Conservation (phyloP, 176 grass and related monocot species). For the Bonia amplexicaulis region DNA sequence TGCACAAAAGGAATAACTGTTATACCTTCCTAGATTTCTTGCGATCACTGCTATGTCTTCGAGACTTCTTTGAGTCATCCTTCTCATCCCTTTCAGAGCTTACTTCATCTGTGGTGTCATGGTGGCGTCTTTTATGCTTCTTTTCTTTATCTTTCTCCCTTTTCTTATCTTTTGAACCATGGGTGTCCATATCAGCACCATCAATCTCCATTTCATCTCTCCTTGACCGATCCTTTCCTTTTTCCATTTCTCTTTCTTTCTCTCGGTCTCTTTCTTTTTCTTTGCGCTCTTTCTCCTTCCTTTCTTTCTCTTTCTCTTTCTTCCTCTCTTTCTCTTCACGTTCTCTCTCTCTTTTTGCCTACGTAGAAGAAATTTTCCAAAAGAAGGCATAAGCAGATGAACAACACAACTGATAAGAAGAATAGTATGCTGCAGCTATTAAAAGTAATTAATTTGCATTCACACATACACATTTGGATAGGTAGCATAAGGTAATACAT, state of each 20-base stretch:
- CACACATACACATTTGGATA: conserved; percentile 7
- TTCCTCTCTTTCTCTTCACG: conserved; percentile 78
- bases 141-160: conserved; percentile 91
- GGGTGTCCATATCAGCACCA: conserved; percentile 52
- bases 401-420: background rate
- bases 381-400: background rate
- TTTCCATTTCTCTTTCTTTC: conserved; percentile 59
- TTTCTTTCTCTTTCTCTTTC: conserved; percentile 73
- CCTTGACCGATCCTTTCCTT: conserved; percentile 67
- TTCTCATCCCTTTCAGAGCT: conserved; percentile 59
- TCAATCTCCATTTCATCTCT: conserved; percentile 73
- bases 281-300: conserved; percentile 75
- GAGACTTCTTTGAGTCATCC: conserved; percentile 73
- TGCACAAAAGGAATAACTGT: conserved; percentile 7
- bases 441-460: background rate
- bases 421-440: background rate
- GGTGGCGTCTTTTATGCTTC: conserved; percentile 89
- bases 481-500: background rate
- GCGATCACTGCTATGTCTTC: conserved; percentile 72
- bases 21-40: conserved; percentile 98
- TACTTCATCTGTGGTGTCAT: conserved; percentile 54
- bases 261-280: conserved; percentile 49
- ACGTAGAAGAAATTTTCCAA: background rate
- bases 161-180: conserved; percentile 73
- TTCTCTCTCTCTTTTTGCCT: conserved; percentile 66